Evolutionary conservation across 2,329 filamentous ascomycete genomes (phyloP), one percentile per base, ranked within the genome.

Genomic region (Pseudopyrenochaeta lycopersici): DNA sequence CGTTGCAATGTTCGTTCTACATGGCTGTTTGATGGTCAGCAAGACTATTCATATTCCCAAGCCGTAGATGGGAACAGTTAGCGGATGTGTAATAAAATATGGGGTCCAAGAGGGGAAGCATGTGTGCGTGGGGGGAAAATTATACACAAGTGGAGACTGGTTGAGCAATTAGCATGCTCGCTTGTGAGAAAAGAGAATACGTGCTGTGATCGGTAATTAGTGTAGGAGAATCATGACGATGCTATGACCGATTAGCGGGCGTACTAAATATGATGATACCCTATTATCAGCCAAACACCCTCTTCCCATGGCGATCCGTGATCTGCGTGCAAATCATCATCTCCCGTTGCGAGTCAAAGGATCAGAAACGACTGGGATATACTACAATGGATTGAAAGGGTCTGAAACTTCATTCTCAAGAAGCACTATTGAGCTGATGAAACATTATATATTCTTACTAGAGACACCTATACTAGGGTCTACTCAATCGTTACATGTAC

Each of bases 11-110:
- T 99, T 97, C 77, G 82, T 96, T 54, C 66, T 92, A n/a, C 92
- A 96, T 74, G 95, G 93, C 17, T 96, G 90, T 73, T 78, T 95
- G 71, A 98, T 99, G 95, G 90, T 94, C 60, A 97, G 92, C 81
- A 96, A 94, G 84, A 94, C 88, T 29, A 87, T 99, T 70, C 91
- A 95, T 74, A 92, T 99, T 63, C 95, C 95, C 14, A 99, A 99
- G 85, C 92, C 84, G 46, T 85, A 68, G 48, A 35, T 12, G n/a
- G n/a, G n/a, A n/a, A n/a, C n/a, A n/a, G n/a, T n/a, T n/a, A n/a
- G n/a, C n/a, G n/a, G n/a, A n/a, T n/a, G 32, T 12, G 14, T 10
- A 15, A 6, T 2, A 23, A 20, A 32, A 39, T 20, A 23, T 20
- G 36, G 17, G 2, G 15, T 7, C 15, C 30, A 43, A 21, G 14